phyloP scores from a whole-genome alignment of 768 basidiomycete species.

The Termitomyces sp. region DNA sequence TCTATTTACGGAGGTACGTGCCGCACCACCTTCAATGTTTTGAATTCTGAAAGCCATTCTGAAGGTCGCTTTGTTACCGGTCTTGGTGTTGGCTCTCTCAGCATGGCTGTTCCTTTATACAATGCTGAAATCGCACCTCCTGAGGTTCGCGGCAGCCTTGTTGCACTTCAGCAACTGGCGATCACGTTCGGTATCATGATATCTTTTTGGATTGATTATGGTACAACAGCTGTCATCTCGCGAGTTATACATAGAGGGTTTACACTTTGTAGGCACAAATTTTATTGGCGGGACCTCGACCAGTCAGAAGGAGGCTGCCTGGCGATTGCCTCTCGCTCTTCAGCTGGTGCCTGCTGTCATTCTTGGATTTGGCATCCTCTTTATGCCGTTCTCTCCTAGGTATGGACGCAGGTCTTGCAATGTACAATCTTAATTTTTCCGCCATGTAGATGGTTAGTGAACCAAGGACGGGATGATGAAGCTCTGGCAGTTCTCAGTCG shows the following conservation, averaged over 20 bases:
- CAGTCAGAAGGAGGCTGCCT: slow-evolving; percentile 61
- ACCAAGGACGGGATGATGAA: slow-evolving; percentile 72
- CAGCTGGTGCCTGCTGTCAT: slow-evolving; percentile 72
- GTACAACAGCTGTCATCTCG: slow-evolving; percentile 16
- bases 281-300: slow-evolving; percentile 61
- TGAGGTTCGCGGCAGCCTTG: slow-evolving; percentile 76
- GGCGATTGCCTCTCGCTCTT: slow-evolving; percentile 69
- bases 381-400: slow-evolving; percentile 80
- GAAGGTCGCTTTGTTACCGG: slow-evolving; percentile 70
- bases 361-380: slow-evolving; percentile 64
- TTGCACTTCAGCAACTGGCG: slow-evolving; percentile 77
- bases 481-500: slow-evolving; percentile 57
- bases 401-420: slow-evolving; percentile 15
- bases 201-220: slow-evolving; percentile 49
- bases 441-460: slow-evolving; percentile 60
- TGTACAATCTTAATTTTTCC: not conserved
- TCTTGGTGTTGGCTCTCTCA: slow-evolving; percentile 75
- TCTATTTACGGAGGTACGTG: slow-evolving; percentile 59
- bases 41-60: slow-evolving; percentile 11
- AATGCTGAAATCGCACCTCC: slow-evolving; percentile 71
- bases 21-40: not conserved
- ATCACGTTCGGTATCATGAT: slow-evolving; percentile 81
- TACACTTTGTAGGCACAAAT: slow-evolving; percentile 53
- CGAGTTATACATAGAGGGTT: slow-evolving; percentile 21
- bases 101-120: slow-evolving; percentile 81